A percentile compares a stretch with the other conserved stretches of the same genome.
Evolutionary conservation across 2,329 filamentous ascomycete species (phyloP).

Genomic region (Claviceps monticola): DNA sequence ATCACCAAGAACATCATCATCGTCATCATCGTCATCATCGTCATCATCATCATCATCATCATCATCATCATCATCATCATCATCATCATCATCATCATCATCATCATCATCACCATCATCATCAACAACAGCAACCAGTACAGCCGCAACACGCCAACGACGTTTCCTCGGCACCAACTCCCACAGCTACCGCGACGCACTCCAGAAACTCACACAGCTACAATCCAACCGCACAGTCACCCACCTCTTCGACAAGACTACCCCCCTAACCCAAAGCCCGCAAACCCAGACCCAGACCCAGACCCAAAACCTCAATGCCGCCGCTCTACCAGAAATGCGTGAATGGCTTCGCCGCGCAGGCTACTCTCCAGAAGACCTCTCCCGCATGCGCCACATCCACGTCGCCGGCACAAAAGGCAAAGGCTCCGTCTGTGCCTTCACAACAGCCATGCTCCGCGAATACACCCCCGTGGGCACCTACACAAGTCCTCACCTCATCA

Average conservation of each 20-base stretch:
- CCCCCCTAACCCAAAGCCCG: not conserved
- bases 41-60: no score
- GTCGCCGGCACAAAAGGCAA: conserved; percentile 93
- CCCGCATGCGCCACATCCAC: conserved; percentile 48
- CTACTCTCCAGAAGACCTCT: conserved; percentile 41
- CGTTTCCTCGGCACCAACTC: conserved; percentile 6
- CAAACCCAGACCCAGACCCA: conserved; percentile 27
- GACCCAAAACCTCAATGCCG: conserved; percentile 45
- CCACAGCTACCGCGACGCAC: conserved; percentile 48
- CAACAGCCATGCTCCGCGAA: conserved; percentile 58
- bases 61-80: no score
- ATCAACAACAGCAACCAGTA: not conserved
- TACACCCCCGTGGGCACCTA: conserved; percentile 53
- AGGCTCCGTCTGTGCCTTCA: conserved; percentile 74
- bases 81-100: not conserved
- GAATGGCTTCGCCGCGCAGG: conserved; percentile 65
- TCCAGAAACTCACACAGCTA: conserved; percentile 59
- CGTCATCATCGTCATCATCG: not conserved
- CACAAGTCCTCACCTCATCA: conserved; percentile 74
- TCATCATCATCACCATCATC: no score
- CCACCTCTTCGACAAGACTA: conserved; percentile 28
- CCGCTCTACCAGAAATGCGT: conserved; percentile 69
- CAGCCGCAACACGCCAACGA: not conserved
- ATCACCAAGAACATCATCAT: not conserved
- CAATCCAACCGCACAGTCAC: conserved; percentile 64